These are phyloP conservation scores for Ilex asprella DNA, from an alignment of 257 asterid species.

Conservation along the genomic window DNA sequence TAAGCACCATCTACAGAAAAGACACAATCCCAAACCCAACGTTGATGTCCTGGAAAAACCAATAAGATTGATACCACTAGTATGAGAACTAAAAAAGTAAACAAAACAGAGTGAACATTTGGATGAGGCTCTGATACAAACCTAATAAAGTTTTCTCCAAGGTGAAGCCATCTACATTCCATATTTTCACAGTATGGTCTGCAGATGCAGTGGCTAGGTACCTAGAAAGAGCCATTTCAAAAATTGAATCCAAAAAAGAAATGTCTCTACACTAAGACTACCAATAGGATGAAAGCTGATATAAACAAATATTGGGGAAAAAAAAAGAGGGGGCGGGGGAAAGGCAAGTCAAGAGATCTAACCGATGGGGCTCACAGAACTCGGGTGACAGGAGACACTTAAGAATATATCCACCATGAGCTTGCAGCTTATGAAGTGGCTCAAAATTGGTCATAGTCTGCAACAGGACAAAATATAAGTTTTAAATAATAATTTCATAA, in stretches of 20 bases:
- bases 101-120: neutral
- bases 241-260: neutral
- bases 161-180: constrained; percentile 94
- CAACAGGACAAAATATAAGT: constrained; percentile 16
- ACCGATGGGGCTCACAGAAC: constrained; percentile 88
- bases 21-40: constrained; percentile 99
- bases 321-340: constrained; percentile 1
- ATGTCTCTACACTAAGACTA: neutral
- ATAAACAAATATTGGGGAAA: neutral
- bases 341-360: constrained; percentile 8
- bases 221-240: constrained; percentile 27
- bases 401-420: constrained; percentile 87
- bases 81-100: neutral
- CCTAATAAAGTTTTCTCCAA: constrained; percentile 82
- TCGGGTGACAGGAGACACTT: constrained; percentile 97
- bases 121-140: constrained; percentile 14
- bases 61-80: constrained; percentile 5
- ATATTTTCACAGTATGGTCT: constrained; percentile 84
- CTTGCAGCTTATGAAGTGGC: constrained; percentile 95
- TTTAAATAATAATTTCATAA: neutral
- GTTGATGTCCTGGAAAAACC: constrained; percentile 69
- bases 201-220: constrained; percentile 93
- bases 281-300: neutral
- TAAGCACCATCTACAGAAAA: constrained; percentile 95
- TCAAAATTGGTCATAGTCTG: constrained; percentile 98